A percentile compares a stretch with the other conserved stretches of the same genome.
Conservation (phyloP, 495 filamentous ascomycete species). For the Choiromyces venosus region DNA sequence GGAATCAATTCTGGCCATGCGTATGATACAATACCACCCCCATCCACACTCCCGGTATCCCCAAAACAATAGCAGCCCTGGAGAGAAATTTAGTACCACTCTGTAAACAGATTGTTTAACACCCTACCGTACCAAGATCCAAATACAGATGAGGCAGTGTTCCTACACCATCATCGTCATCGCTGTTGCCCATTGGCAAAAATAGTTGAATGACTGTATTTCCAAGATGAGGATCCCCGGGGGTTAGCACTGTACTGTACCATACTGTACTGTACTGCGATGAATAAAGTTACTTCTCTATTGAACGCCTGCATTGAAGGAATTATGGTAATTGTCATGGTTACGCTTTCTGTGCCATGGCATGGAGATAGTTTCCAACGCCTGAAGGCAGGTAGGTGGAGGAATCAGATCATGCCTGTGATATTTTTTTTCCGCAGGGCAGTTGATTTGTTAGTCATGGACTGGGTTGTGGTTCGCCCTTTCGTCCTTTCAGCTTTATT, state of each 20-base stretch:
- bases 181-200: background rate
- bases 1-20: background rate
- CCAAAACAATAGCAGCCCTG: background rate
- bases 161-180: background rate
- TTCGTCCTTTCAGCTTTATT: background rate
- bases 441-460: background rate
- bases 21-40: background rate
- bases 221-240: background rate
- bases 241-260: too few species aligned
- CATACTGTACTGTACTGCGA: background rate
- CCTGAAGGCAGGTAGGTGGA: background rate
- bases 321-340: background rate
- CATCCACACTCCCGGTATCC: background rate
- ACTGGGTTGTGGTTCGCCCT: background rate
- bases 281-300: too few species aligned
- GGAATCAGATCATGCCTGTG: background rate
- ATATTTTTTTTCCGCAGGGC: background rate
- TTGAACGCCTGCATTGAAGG: background rate
- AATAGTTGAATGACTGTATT: background rate
- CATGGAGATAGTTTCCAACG: background rate
- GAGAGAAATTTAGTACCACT: background rate
- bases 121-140: background rate
- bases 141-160: background rate
- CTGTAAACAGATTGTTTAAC: background rate
- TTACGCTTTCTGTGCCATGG: background rate